phyloP scores from a whole-genome alignment of 768 basidiomycete species.

The Hydnomerulius pinastri region DNA sequence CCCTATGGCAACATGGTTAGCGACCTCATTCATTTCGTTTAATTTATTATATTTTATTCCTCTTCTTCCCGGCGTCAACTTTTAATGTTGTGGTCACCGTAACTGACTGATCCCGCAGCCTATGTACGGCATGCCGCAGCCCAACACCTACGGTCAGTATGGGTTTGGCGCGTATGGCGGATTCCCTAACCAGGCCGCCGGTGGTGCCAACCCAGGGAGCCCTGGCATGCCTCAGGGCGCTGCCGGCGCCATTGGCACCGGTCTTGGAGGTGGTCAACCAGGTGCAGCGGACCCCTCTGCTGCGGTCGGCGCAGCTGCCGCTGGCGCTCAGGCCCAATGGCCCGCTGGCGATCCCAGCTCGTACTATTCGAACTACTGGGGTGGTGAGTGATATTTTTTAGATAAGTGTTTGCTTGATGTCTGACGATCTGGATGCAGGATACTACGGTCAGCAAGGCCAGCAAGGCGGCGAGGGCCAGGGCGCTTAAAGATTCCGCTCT shows the following conservation, averaged over 20 bases:
- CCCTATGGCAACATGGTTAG: conserved; percentile 81
- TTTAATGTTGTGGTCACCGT: conserved; percentile 7
- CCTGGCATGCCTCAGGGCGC: conserved; percentile 59
- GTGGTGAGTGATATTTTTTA: conserved; percentile 51
- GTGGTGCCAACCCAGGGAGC: conserved; percentile 45
- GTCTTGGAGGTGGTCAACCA: conserved; percentile 57
- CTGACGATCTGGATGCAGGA: conserved; percentile 46
- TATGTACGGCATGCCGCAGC: conserved; percentile 90
- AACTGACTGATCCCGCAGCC: conserved; percentile 46
- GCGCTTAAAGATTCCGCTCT: conserved; percentile 29
- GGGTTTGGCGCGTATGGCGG: conserved; percentile 75
- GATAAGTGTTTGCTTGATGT: conserved; percentile 1
- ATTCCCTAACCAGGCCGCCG: conserved; percentile 61
- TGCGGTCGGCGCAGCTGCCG: conserved; percentile 47
- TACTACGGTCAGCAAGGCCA: conserved; percentile 81
- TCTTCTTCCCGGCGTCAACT: background rate
- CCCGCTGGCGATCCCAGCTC: conserved; percentile 68
- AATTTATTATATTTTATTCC: background rate
- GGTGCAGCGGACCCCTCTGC: conserved; percentile 56
- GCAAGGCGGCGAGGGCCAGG: conserved; percentile 56
- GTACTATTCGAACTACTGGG: conserved; percentile 85
- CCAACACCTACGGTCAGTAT: conserved; percentile 72
- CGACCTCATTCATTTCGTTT: background rate
- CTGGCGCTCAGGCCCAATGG: conserved; percentile 77
- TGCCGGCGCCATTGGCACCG: conserved; percentile 53